Conservation (phyloP, 768 basidiomycete species). For the Neoboletus brunneissimus region DNA sequence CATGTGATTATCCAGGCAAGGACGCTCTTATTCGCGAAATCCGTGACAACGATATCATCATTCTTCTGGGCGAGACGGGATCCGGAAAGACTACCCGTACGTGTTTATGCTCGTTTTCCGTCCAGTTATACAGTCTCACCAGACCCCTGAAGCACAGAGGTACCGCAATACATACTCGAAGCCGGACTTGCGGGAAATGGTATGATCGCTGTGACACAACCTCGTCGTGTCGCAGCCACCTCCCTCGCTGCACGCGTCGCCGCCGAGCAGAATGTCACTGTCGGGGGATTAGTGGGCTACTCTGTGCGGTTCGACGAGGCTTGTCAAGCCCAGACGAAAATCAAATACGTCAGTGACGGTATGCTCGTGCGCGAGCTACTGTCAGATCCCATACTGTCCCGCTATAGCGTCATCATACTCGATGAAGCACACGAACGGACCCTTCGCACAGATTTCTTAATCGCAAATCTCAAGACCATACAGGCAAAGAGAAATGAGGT, state of each 20-base stretch:
- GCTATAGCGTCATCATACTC: conserved; percentile 86
- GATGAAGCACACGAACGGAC: conserved; percentile 99
- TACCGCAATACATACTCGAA: conserved; percentile 93
- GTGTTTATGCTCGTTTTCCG: conserved; percentile 33
- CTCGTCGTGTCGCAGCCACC: conserved; percentile 91
- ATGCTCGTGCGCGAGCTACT: conserved; percentile 95
- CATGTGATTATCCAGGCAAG: conserved; percentile 47
- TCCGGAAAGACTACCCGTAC: conserved; percentile 98
- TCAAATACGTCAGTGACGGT: conserved; percentile 97
- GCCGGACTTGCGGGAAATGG: conserved; percentile 68
- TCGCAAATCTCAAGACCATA: conserved; percentile 86
- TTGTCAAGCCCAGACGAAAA: conserved; percentile 65
- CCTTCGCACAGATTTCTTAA: conserved; percentile 88
- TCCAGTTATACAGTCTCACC: conserved; percentile 17
- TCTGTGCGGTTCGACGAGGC: conserved; percentile 94
- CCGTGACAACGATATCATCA: conserved; percentile 73
- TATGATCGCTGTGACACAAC: conserved; percentile 91
- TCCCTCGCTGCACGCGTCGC: conserved; percentile 92
- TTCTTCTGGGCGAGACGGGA: conserved; percentile 94
- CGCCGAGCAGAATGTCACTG: conserved; percentile 64
- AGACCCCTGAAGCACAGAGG: conserved; percentile 56
- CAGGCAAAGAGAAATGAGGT: conserved; percentile 57
- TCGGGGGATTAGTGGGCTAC: conserved; percentile 88
- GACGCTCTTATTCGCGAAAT: conserved; percentile 75
- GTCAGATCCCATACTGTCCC: conserved; percentile 68